Evolutionary conservation across 805 yeast species (phyloP), one percentile per base, ranked within the genome.

Genomic region (Barnettozyma salicaria): DNA sequence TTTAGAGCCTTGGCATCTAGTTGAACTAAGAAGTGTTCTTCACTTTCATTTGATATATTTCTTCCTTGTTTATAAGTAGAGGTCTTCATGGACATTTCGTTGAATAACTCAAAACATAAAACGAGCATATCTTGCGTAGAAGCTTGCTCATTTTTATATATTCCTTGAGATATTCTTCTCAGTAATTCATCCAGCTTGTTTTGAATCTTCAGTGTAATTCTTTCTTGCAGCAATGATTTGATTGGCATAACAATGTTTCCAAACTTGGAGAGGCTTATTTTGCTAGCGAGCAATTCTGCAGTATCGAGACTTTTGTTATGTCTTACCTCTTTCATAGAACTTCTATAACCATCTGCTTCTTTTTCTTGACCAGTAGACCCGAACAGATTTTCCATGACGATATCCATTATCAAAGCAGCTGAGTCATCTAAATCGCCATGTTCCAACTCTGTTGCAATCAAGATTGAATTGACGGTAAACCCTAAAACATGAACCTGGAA

Each of bases 311-410:
- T 81, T 61, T 87, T 87, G 53, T 85, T 86, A 46, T 77, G 80
- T 56, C 87, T 89, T 24, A 92, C 90, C 64, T 90, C 98, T 50
- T 82, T 84, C 78, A 88, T 84, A 43, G 80, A 78, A 21, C 85
- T 79, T 36, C 74, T 74, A 53, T 92, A 90, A 14, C 88, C 96
- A 43, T 88, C 97, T 5, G 92, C 89, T 46, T 92, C 97, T 56
- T 92, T 90, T 53, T 92, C 97, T 53, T 81, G 82, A 24, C 96
- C 95, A 4, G 95, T 84, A 8, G 80, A 73, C 18, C 98, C 98
- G 59, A 92, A 89, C 4, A 78, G 72, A 53, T 90, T 96, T 53
- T 88, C 95, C 96, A 90, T 90, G 17, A 89, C 68, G 12, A 87
- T 66, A 17, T 75, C 78, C 47, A 80, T 78, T 10, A 89, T 61